These are phyloP conservation scores for Singerocomus rubriflavus DNA, from an alignment of 1,284 basidiomycete genomes.

Conservation along the genomic window DNA sequence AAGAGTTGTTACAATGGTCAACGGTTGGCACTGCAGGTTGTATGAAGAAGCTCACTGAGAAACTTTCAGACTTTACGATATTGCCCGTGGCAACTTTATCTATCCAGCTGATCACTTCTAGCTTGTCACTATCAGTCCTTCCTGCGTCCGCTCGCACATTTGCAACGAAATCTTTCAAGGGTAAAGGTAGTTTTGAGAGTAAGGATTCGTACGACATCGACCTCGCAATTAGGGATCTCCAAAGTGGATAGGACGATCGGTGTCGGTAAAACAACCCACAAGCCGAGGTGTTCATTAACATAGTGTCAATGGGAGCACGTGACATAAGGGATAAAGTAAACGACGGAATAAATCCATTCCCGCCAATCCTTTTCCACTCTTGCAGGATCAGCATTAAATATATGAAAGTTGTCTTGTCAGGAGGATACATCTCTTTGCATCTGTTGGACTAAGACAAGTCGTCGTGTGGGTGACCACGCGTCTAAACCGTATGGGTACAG, in stretches of 20 bases:
- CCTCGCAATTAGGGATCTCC: conserved; percentile 25
- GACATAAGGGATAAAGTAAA: too few relatives aligned
- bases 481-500: too few relatives aligned
- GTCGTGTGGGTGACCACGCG: too few relatives aligned
- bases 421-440: too few relatives aligned
- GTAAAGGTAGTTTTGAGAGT: conserved; percentile 48
- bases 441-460: too few relatives aligned
- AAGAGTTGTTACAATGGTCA: neutral
- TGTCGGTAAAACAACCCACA: conserved; percentile 20
- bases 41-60: conserved; percentile 44
- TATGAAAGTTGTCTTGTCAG: too few relatives aligned
- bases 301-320: conserved; percentile 18
- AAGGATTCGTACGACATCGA: conserved; percentile 58
- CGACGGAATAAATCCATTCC: too few relatives aligned
- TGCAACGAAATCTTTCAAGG: conserved; percentile 57
- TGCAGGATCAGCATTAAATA: too few relatives aligned
- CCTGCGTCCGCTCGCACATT: conserved; percentile 51
- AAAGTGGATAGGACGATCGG: conserved; percentile 18
- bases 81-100: conserved; percentile 57
- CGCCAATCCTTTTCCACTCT: too few relatives aligned
- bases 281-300: conserved; percentile 21
- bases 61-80: conserved; percentile 43
- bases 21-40: neutral
- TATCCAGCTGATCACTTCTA: conserved; percentile 67
- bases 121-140: conserved; percentile 57